Evolutionary conservation across 2,329 filamentous ascomycete species (phyloP), one percentile per base, ranked within the genome.

Genomic region (Colletotrichum tropicicola): DNA sequence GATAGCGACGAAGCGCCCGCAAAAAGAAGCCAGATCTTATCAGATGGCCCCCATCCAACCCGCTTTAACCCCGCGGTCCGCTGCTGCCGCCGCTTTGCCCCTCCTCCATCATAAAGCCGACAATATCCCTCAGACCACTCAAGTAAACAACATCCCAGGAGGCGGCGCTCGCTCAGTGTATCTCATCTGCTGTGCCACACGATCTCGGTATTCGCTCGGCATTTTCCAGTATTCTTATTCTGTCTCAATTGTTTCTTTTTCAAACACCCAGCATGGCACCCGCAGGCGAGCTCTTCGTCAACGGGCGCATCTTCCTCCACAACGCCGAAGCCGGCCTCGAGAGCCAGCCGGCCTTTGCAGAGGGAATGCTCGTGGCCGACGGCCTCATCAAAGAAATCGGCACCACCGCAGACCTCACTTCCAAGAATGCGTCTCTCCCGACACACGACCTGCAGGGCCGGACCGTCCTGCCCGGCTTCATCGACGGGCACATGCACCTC

Each of bases 401-500:
- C 21, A 48, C 58, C 8, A 32, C 43, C 0, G 52, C 53, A 3
- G 57, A 68, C 9, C 52, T 55, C 21, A 32, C 44, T 17, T 27
- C 49, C 6, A 49, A 44, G 9, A 15, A 65, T 13, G 12, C 57
- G n/a, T 15, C 41, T 2, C 6, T 52, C 23, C 54, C 28, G 2
- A 63, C 39, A 5, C 71, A 69, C 32, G 68, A 74, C 10, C 52
- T 75, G 27, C 32, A 59, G 1, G 76, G 77, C 1, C 71, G 70
- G 21, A 79, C 77, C 2, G 75, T 88, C 3, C 75, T 88, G 2
- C 85, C 86, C 0, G 81, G 85, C 13, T 88, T 88, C 74, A 82
- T 88, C 39, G 86, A 88, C 63, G 85, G 83, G 6, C 86, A 88
- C 65, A 80, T 87, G 73, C 86, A 88, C 69, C 77, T 88, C 9